Evolutionary conservation across 768 basidiomycete genomes (phyloP), one percentile per base, ranked within the genome.

Genomic region (Leucogyrophana mollusca): DNA sequence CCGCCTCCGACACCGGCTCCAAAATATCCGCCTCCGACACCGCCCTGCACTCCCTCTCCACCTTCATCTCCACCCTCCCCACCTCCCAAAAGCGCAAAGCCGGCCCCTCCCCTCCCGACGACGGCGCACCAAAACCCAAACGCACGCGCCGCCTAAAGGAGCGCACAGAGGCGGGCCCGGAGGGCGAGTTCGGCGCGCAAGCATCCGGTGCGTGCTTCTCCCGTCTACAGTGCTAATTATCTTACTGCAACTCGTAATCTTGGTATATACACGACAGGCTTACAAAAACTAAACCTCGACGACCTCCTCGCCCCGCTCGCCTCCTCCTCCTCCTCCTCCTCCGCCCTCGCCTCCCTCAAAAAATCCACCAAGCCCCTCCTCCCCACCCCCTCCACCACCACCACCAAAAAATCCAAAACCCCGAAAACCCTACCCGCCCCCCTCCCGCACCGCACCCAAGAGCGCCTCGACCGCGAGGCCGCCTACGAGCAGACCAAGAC

Each of bases 401-500:
- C 73, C 2, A 74, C 77, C 0, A 73, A 73, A 38, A 78, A 75
- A 47, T 62, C 65, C 27, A 85, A 85, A 57, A 73, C 68, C 18
- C n/a, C n/a, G n/a, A 75, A 77, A 50, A 73, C 86, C 0, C 73
- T 95, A 5, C 69, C 90, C 4, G 91, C 90, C 0, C 95, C 95
- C 0, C 71, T 99, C 0, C 92, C 92, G 8, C 83, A 85, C 17
- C 79, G 93, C 24, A 80, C 85, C 0, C 90, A 96, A 62, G 94
- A 96, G 50, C 85, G 89, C 35, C 70, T 97, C 1, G 92, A 96
- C 55, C 84, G 95, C 40, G 85, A 93, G 60, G 95, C 94, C 7
- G 95, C 95, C 0, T 96, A 95, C 61, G 93, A 94, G 57, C 79
- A 89, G 66, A 97, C 94, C 4, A 92, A 90, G 61, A 78, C 80